These are phyloP conservation scores for Forsythia suspensa DNA, from an alignment of 257 asterid genomes.

Conservation along the genomic window DNA sequence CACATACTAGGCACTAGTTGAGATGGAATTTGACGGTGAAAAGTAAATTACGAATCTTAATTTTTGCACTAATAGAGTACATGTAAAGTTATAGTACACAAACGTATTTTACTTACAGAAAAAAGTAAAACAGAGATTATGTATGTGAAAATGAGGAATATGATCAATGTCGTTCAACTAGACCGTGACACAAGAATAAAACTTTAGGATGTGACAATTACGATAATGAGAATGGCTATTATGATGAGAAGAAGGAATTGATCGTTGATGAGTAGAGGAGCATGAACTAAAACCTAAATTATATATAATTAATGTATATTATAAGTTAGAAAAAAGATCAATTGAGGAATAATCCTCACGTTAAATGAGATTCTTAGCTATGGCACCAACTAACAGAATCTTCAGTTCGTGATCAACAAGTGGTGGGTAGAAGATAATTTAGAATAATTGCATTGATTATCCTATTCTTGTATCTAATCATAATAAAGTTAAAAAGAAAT, in stretches of 20 bases:
- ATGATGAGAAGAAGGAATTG: neutral
- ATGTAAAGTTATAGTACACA: neutral
- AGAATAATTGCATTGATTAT: conserved; percentile 28
- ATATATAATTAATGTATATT: neutral
- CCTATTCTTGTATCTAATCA: neutral
- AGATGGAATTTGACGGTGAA: conserved; percentile 23
- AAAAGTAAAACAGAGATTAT: neutral
- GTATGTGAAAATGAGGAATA: neutral
- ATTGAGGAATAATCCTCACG: conserved; percentile 26
- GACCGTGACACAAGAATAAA: neutral
- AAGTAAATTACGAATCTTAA: conserved; percentile 5
- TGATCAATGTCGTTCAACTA: neutral
- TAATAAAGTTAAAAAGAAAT: conserved; percentile 1
- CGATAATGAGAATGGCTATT: neutral
- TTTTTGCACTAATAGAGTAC: neutral
- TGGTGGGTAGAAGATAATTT: conserved; percentile 46
- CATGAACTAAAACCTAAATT: conserved; percentile 12
- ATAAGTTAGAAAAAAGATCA: neutral
- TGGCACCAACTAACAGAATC: conserved; percentile 30
- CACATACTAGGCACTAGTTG: conserved; percentile 4
- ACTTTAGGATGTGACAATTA: neutral
- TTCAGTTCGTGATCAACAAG: conserved; percentile 28
- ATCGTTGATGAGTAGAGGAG: conserved; percentile 20
- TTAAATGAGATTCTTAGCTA: conserved; percentile 22
- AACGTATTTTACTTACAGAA: neutral